Conservation (phyloP, 2,329 filamentous ascomycete species). For the Nannizzia gypsea region DNA sequence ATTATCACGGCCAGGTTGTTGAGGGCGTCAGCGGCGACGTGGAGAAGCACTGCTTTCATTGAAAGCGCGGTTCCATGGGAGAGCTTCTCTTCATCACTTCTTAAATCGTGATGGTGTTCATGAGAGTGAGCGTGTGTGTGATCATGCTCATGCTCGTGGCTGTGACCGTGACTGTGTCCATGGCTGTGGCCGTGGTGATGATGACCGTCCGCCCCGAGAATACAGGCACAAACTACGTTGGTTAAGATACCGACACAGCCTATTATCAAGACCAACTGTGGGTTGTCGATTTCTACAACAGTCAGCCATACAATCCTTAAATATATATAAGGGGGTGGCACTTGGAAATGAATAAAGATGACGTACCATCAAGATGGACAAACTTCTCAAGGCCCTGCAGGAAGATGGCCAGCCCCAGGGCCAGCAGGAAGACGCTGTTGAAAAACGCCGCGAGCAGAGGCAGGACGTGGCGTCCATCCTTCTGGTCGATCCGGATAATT, state of each 20-base stretch:
- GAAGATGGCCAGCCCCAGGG: conserved; percentile 59
- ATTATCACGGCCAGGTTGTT: conserved; percentile 68
- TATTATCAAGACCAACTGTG: conserved; percentile 55
- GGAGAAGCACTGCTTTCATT: conserved; percentile 44
- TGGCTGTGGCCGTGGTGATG: conserved; percentile 21
- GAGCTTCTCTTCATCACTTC: neutral
- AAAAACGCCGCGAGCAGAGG: conserved; percentile 44
- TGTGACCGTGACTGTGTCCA: conserved; percentile 9
- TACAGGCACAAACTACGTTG: conserved; percentile 54
- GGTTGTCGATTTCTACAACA: conserved; percentile 48
- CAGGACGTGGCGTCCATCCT: conserved; percentile 5
- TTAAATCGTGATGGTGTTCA: neutral
- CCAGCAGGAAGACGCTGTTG: conserved; percentile 64
- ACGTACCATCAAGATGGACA: conserved; percentile 42
- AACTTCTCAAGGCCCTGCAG: conserved; percentile 64
- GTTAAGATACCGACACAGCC: conserved; percentile 55
- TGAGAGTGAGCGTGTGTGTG: neutral
- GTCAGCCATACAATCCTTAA: conserved; percentile 10
- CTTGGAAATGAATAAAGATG: conserved; percentile 14
- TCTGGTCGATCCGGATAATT: neutral
- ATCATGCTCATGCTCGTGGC: neutral
- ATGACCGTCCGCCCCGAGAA: conserved; percentile 48
- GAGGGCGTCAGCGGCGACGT: conserved; percentile 59
- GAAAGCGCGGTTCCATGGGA: conserved; percentile 9
- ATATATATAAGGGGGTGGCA: conserved; percentile 13